These are phyloP conservation scores for Vaccinium corymbosum DNA, from an alignment of 148 eudicot genomes.

Conservation along the genomic window DNA sequence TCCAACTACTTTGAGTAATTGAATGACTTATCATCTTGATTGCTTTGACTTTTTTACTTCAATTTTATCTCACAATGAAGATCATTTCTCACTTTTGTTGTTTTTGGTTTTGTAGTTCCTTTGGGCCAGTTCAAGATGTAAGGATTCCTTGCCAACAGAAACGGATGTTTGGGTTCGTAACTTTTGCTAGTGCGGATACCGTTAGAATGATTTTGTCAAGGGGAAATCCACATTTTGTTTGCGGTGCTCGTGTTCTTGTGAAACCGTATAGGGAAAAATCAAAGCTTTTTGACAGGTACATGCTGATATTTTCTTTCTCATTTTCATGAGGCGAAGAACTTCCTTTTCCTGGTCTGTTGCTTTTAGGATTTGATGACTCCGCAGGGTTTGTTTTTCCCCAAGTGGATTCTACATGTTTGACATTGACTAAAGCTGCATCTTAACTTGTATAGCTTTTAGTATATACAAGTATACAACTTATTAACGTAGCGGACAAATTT, in stretches of 20 bases:
- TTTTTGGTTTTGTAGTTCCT: slow-evolving; percentile 30
- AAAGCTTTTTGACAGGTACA: slow-evolving; percentile 42
- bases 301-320: background rate
- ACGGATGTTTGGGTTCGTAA: slow-evolving; percentile 63
- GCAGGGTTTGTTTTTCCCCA: too few species aligned
- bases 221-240: slow-evolving; percentile 50
- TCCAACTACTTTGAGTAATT: slow-evolving; percentile 54
- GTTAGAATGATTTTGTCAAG: slow-evolving; percentile 38
- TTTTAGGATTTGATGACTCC: background rate
- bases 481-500: background rate
- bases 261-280: slow-evolving; percentile 54
- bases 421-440: slow-evolving; percentile 1
- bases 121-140: slow-evolving; percentile 50
- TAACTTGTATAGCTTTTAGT: background rate
- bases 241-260: slow-evolving; percentile 58
- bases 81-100: background rate
- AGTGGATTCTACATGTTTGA: background rate
- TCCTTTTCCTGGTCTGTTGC: background rate
- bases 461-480: background rate
- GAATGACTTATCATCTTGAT: background rate
- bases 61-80: background rate
- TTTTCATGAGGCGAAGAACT: background rate
- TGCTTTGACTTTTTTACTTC: background rate
- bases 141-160: slow-evolving; percentile 55
- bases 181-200: slow-evolving; percentile 38